Evolutionary conservation across 768 basidiomycete species (phyloP).

Genomic region (Termitomyces sp.): DNA sequence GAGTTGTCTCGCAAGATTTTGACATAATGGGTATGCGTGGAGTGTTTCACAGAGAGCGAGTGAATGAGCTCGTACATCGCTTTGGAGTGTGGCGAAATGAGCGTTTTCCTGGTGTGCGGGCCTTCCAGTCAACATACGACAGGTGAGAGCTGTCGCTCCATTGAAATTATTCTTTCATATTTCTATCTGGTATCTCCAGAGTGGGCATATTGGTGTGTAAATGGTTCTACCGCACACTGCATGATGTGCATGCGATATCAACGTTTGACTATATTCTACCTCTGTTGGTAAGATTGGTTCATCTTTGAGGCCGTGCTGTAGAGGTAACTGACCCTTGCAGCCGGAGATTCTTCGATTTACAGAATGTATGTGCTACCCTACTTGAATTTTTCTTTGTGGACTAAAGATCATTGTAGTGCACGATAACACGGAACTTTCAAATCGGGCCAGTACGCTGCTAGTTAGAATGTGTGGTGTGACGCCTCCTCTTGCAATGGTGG

Average conservation of each 20-base stretch:
- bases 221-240: conserved; percentile 72
- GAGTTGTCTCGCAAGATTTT: conserved; percentile 43
- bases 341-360: conserved; percentile 74
- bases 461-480: conserved; percentile 85
- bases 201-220: conserved; percentile 66
- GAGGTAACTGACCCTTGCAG: conserved; percentile 25
- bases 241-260: conserved; percentile 72
- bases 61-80: conserved; percentile 53
- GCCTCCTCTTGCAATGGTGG: conserved; percentile 65
- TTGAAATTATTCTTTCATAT: neutral
- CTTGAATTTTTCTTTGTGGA: neutral
- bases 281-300: conserved; percentile 52
- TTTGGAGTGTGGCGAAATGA: conserved; percentile 70
- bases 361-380: conserved; percentile 40
- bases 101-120: conserved; percentile 68
- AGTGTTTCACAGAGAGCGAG: conserved; percentile 51
- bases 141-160: conserved; percentile 34
- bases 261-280: conserved; percentile 81
- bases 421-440: conserved; percentile 67
- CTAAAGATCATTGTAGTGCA: conserved; percentile 40
- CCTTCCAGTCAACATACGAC: conserved; percentile 85
- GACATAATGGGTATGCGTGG: conserved; percentile 78
- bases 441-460: conserved; percentile 62
- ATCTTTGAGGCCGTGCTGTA: neutral
- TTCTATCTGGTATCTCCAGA: conserved; percentile 23